phyloP scores from a whole-genome alignment of 257 asterid species.

The Solanum acaule region DNA sequence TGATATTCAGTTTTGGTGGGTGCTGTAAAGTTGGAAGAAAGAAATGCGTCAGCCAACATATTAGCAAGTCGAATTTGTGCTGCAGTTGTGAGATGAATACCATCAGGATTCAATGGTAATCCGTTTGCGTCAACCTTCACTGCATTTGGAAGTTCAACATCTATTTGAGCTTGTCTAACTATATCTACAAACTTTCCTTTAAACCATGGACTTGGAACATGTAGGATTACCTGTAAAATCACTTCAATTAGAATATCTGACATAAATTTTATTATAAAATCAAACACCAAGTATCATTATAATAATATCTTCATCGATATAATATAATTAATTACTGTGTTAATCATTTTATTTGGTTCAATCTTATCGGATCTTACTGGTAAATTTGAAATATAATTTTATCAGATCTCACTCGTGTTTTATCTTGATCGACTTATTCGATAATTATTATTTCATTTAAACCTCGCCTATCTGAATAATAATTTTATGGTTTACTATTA shows the following conservation, averaged over 20 bases:
- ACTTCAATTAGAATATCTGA: background rate
- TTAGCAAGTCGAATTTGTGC: background rate
- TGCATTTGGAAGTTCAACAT: background rate
- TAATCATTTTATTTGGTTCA: background rate
- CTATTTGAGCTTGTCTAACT: slow-evolving; percentile 1
- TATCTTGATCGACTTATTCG: background rate
- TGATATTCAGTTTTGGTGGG: background rate
- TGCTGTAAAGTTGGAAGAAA: background rate
- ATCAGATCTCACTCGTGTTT: too few relatives aligned
- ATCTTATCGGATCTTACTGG: background rate
- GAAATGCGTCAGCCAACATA: background rate
- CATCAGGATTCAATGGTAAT: background rate
- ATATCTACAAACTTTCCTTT: background rate
- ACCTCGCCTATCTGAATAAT: background rate
- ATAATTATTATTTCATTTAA: background rate
- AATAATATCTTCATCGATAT: background rate
- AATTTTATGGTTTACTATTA: background rate
- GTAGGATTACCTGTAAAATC: background rate
- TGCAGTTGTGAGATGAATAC: slow-evolving; percentile 1
- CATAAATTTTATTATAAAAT: too few relatives aligned
- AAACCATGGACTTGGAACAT: background rate
- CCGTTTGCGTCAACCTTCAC: background rate
- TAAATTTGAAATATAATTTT: too few relatives aligned
- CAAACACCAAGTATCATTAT: background rate
- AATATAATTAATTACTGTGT: too few relatives aligned